Evolutionary conservation across 345 rosid genomes (phyloP).

Genomic region (Dipteronia sinensis): DNA sequence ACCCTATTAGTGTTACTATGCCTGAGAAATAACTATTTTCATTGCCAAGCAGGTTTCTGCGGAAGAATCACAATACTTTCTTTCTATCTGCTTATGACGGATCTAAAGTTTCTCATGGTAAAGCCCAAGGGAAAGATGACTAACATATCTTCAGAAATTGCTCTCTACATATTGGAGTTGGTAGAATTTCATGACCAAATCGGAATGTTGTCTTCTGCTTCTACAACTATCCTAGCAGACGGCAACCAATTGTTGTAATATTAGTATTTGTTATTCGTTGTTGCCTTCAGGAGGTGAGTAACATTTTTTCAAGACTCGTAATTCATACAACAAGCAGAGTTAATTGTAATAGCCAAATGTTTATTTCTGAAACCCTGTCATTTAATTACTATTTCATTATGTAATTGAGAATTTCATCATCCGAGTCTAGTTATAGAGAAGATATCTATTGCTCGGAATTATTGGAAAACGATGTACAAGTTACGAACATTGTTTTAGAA

Average conservation of each 20-base stretch:
- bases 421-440: background rate
- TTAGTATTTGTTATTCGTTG: slow-evolving; percentile 29
- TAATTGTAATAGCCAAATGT: slow-evolving; percentile 2
- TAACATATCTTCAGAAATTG: slow-evolving; percentile 25
- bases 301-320: background rate
- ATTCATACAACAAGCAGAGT: slow-evolving; percentile 6
- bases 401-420: background rate
- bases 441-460: background rate
- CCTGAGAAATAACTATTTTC: background rate
- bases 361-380: background rate
- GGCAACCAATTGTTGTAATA: slow-evolving; percentile 35
- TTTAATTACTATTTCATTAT: background rate
- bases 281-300: background rate
- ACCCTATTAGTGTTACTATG: background rate
- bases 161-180: slow-evolving; percentile 12
- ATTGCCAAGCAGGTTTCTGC: slow-evolving; percentile 66
- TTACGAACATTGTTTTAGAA: background rate
- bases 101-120: slow-evolving; percentile 51
- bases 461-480: background rate
- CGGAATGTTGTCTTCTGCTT: slow-evolving; percentile 11
- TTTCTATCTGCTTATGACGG: slow-evolving; percentile 76
- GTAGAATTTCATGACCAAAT: slow-evolving; percentile 4
- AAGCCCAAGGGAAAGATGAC: slow-evolving; percentile 78
- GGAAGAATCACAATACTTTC: slow-evolving; percentile 83
- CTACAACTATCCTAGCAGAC: slow-evolving; percentile 8